These are phyloP conservation scores for Phytophthora foliorum DNA, from an alignment of 352 stramenopile genomes.

Conservation along the genomic window DNA sequence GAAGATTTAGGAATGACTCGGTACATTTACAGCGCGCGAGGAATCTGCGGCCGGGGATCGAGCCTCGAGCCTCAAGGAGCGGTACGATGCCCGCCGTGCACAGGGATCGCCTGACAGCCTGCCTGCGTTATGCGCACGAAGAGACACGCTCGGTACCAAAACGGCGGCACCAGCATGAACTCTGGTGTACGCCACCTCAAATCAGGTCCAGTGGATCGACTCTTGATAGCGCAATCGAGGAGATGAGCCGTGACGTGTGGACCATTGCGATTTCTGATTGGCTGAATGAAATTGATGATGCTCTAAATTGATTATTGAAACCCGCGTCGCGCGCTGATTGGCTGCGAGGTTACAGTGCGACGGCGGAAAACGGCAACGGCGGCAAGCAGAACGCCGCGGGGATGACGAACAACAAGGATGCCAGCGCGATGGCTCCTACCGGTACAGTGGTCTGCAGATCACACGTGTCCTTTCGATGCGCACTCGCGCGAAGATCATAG, in stretches of 20 bases:
- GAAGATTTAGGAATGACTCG: slow-evolving; percentile 24
- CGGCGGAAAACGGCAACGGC: slow-evolving; percentile 20
- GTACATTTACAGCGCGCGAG: too few relatives aligned
- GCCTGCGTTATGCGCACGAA: slow-evolving; percentile 17
- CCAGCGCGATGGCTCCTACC: neutral
- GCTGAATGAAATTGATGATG: slow-evolving; percentile 15
- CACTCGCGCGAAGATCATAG: too few relatives aligned
- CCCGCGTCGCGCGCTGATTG: slow-evolving; percentile 7
- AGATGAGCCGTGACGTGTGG: slow-evolving; percentile 16
- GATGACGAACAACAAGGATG: neutral
- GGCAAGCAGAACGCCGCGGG: neutral
- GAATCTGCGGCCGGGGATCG: neutral
- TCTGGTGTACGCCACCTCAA: slow-evolving; percentile 17
- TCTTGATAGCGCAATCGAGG: slow-evolving; percentile 19
- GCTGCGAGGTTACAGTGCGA: slow-evolving; percentile 14
- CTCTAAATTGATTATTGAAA: neutral
- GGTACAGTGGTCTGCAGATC: too few relatives aligned
- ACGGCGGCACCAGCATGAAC: neutral
- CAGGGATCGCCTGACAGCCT: neutral
- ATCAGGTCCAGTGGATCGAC: neutral
- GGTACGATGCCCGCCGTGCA: neutral
- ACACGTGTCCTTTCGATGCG: too few relatives aligned
- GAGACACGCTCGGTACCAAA: slow-evolving; percentile 4
- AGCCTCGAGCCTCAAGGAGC: neutral
- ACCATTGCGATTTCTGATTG: slow-evolving; percentile 14